A percentile compares a stretch with the other conserved stretches of the same genome.
Evolutionary conservation across 352 stramenopile genomes (phyloP).

Genomic region (Globisporangium sylvaticum): DNA sequence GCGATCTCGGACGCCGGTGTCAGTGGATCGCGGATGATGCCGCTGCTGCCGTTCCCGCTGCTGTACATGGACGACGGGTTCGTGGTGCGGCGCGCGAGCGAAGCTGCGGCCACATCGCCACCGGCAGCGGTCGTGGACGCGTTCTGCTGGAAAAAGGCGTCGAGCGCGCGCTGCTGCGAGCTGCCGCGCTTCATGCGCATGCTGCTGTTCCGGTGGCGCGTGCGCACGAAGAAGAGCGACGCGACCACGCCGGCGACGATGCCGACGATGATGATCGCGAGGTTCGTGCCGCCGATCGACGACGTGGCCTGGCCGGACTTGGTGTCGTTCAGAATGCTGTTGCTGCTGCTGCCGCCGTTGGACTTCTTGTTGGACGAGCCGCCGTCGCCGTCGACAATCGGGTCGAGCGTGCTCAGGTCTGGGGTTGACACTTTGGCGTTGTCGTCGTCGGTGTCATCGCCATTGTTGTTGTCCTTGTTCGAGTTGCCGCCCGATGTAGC

Average conservation of each 20-base stretch:
- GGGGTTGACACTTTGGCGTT: conserved; percentile 14
- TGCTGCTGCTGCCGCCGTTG: conserved; percentile 14
- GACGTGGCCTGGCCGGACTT: conserved; percentile 19
- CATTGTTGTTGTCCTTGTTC: background rate
- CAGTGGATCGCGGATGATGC: conserved; percentile 23
- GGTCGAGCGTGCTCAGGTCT: conserved; percentile 28
- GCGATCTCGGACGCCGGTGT: conserved; percentile 35
- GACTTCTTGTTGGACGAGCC: conserved; percentile 1
- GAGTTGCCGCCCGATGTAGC: background rate
- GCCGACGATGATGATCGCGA: conserved; percentile 41
- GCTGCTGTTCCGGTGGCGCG: conserved; percentile 21
- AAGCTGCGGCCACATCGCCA: background rate
- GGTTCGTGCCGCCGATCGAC: conserved; percentile 31
- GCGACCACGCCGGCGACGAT: conserved; percentile 40
- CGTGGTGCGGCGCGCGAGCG: background rate
- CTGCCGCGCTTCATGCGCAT: conserved; percentile 23
- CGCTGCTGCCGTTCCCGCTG: conserved; percentile 10
- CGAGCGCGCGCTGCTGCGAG: conserved; percentile 40
- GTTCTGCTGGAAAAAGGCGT: conserved; percentile 53
- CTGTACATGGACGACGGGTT: conserved; percentile 15
- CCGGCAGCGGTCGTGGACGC: conserved; percentile 25
- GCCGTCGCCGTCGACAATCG: conserved; percentile 22
- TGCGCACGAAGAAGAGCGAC: conserved; percentile 59
- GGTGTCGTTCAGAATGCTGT: conserved; percentile 15
- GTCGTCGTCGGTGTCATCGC: background rate